Conservation (phyloP, 2,329 filamentous ascomycete species). For the Monilinia fructicola region DNA sequence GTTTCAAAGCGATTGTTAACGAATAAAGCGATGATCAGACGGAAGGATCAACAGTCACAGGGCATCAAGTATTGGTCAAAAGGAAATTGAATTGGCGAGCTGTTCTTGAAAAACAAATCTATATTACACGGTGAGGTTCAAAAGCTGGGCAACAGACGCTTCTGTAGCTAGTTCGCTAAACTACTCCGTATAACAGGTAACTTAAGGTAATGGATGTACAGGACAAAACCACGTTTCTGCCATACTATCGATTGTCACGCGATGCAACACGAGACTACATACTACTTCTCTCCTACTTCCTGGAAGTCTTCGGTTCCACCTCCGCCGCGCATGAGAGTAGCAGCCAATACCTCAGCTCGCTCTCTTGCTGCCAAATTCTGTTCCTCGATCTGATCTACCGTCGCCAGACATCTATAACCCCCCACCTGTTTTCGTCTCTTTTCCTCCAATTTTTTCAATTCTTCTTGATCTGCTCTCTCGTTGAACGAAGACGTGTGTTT, state of each 20-base stretch:
- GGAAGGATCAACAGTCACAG: background rate
- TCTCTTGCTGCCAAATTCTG: background rate
- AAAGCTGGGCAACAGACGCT: background rate
- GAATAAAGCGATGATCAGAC: background rate
- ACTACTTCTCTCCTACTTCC: background rate
- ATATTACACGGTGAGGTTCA: background rate
- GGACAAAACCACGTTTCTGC: background rate
- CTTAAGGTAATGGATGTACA: background rate
- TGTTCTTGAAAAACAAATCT: too few relatives aligned
- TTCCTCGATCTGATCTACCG: constrained; percentile 1
- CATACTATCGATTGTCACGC: background rate
- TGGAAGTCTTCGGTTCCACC: background rate
- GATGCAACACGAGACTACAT: background rate
- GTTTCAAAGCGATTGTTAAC: background rate
- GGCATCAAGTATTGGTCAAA: background rate
- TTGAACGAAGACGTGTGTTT: background rate
- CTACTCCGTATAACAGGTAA: background rate
- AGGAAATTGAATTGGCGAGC: background rate
- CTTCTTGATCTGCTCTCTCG: constrained; percentile 12
- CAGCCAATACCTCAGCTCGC: constrained; percentile 2
- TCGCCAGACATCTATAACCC: background rate
- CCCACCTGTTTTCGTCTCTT: constrained; percentile 2
- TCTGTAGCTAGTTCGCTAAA: background rate
- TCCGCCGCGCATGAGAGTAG: background rate
- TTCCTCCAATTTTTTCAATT: background rate